These are phyloP conservation scores for Mediolabrus comicus DNA, from an alignment of 108 stramenopile species.

Conservation along the genomic window DNA sequence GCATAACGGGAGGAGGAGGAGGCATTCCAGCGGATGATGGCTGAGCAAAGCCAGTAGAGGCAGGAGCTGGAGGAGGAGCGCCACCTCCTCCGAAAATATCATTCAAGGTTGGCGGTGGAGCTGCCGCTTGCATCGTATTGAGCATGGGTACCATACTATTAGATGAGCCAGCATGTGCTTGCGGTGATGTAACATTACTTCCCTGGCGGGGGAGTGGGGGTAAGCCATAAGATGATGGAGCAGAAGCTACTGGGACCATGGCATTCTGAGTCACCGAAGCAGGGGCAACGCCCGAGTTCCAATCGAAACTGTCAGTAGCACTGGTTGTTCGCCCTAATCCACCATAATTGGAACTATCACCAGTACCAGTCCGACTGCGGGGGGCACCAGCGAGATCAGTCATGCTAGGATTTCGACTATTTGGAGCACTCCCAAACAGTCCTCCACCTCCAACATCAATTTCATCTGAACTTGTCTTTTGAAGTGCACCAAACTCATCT, in stretches of 20 bases:
- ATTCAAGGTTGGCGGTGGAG: slow-evolving; percentile 36
- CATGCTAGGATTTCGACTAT: background rate
- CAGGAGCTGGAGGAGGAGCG: background rate
- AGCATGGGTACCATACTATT: slow-evolving; percentile 24
- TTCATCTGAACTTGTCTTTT: slow-evolving; percentile 12
- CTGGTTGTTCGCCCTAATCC: too few species aligned
- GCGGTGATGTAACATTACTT: background rate
- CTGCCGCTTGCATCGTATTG: slow-evolving; percentile 17
- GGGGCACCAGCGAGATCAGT: slow-evolving; percentile 1
- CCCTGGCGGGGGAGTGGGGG: slow-evolving; percentile 2
- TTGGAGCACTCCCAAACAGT: slow-evolving; percentile 18
- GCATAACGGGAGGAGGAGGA: slow-evolving; percentile 44
- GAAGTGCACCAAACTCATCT: slow-evolving; percentile 11
- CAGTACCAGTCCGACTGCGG: slow-evolving; percentile 24
- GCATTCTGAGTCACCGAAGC: background rate
- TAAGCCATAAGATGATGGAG: slow-evolving; percentile 13
- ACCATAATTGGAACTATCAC: too few species aligned
- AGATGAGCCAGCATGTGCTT: background rate
- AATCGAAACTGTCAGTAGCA: slow-evolving; percentile 18
- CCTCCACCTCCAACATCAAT: slow-evolving; percentile 29
- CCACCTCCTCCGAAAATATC: slow-evolving; percentile 30
- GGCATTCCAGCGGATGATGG: slow-evolving; percentile 26
- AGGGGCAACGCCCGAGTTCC: background rate
- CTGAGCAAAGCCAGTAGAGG: background rate
- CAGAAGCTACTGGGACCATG: background rate